Evolutionary conservation across 2,329 filamentous ascomycete genomes (phyloP), one percentile per base, ranked within the genome.

Genomic region (Myriosclerotinia duriaeana): DNA sequence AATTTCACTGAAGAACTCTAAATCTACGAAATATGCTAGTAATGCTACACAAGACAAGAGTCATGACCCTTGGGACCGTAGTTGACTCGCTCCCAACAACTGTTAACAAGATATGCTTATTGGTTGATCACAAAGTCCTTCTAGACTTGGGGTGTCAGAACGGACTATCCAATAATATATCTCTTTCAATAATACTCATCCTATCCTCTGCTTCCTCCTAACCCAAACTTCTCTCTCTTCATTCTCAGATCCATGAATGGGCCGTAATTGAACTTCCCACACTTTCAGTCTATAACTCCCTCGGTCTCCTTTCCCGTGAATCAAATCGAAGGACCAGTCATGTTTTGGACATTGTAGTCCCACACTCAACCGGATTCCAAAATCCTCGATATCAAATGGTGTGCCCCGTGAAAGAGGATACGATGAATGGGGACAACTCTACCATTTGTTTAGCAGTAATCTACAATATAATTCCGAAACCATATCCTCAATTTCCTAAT

Each of bases 301-400:
- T 0, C 87, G 82, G 74, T 91, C 89, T 0, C 81, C 82, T 71
- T 79, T 79, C 0, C 89, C 89, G 0, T 87, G 85, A 63, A 86
- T 84, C 2, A 91, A 72, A 73, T 91, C 89, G 75, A 91, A 91
- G 0, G 87, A 88, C 89, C 89, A 91, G 5, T 81, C 85, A 69
- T 91, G 88, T 69, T 89, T 89, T 0, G 88, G 87, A 74, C 89
- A 91, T 0, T 81, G 83, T 4, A 91, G 78, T 0, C 87, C 89
- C 0, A 85, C 82, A 65, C 86, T 88, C 8, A 89, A 75, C 5
- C 83, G 79, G 2, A 89, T 78, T 0, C 89, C 88, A 73, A 90
- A 91, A 68, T 91, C 89, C 71, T 91, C 89, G 71, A 91, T 90
- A 64, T 91, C 89, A 67, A 90, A 90, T 0, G 87, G 80, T 0